These are phyloP conservation scores for Oenanthe sinensis DNA, from an alignment of 129 eudicot genomes.

Conservation along the genomic window DNA sequence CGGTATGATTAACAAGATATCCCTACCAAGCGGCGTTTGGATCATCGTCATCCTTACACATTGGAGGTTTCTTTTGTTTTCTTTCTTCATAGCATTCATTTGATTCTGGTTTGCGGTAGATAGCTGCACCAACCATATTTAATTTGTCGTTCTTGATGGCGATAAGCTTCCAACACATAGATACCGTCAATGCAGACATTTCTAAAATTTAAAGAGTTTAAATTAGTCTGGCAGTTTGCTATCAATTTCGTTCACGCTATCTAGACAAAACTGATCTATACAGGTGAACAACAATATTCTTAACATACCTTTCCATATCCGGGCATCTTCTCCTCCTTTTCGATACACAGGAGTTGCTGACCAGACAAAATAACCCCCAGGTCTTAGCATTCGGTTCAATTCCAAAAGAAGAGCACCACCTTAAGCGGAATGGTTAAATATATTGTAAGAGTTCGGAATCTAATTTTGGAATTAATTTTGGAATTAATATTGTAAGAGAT, in stretches of 20 bases:
- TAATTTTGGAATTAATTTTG: background rate
- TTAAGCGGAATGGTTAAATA: slow-evolving; percentile 13
- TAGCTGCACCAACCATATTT: slow-evolving; percentile 59
- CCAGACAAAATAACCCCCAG: slow-evolving; percentile 86
- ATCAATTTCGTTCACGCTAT: no score
- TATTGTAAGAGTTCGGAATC: no score
- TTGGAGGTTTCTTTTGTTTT: slow-evolving; percentile 53
- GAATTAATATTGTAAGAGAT: background rate
- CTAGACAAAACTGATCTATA: no score
- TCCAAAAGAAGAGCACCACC: slow-evolving; percentile 80
- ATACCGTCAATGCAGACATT: slow-evolving; percentile 60
- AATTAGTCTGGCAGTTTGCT: background rate
- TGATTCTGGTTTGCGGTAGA: slow-evolving; percentile 69
- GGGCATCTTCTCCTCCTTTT: slow-evolving; percentile 57
- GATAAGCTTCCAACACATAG: slow-evolving; percentile 94
- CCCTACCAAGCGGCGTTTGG: slow-evolving; percentile 89
- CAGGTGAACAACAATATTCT: background rate
- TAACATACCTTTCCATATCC: slow-evolving; percentile 62
- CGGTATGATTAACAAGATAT: background rate
- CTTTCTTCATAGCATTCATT: slow-evolving; percentile 70
- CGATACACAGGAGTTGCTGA: slow-evolving; percentile 92
- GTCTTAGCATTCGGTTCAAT: slow-evolving; percentile 72
- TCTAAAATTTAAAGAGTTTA: slow-evolving; percentile 27
- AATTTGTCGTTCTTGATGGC: slow-evolving; percentile 59
- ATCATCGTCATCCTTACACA: slow-evolving; percentile 77